Conservation (phyloP, 495 filamentous ascomycete genomes). For the Peziza echinospora region DNA sequence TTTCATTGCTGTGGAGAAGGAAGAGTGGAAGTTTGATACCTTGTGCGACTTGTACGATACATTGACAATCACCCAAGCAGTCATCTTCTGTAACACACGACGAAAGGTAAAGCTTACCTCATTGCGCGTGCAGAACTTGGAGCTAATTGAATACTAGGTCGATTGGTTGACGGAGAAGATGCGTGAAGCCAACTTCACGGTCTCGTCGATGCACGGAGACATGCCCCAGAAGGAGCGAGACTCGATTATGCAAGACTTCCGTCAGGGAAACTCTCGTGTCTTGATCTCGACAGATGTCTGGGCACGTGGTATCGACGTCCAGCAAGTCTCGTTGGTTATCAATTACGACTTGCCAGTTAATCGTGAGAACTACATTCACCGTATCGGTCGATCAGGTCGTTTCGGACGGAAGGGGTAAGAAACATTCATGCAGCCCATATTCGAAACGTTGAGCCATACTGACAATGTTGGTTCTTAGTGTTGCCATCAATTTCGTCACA, state of each 20-base stretch:
- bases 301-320: constrained; percentile 97
- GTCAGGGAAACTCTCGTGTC: constrained; percentile 89
- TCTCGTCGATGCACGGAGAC: constrained; percentile 97
- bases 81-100: constrained; percentile 99
- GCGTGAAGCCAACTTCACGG: constrained; percentile 90
- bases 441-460: background rate
- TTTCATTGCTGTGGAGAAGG: constrained; percentile 99
- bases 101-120: constrained; percentile 66
- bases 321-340: constrained; percentile 98
- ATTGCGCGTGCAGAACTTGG: too few relatives aligned
- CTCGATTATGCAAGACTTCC: constrained; percentile 99
- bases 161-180: constrained; percentile 99
- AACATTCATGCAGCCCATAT: too few relatives aligned
- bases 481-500: constrained; percentile 99
- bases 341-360: constrained; percentile 98
- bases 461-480: constrained; percentile 25
- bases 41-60: constrained; percentile 98
- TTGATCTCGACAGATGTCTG: constrained; percentile 92
- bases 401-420: constrained; percentile 70
- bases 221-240: constrained; percentile 97
- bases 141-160: constrained; percentile 25
- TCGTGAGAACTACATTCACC: constrained; percentile 99
- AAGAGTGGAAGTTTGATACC: constrained; percentile 99
- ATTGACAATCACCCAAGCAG: constrained; percentile 95
- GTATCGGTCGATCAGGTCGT: constrained; percentile 94